Conservation (phyloP, 148 eudicot genomes). For the Rhododendron molle region DNA sequence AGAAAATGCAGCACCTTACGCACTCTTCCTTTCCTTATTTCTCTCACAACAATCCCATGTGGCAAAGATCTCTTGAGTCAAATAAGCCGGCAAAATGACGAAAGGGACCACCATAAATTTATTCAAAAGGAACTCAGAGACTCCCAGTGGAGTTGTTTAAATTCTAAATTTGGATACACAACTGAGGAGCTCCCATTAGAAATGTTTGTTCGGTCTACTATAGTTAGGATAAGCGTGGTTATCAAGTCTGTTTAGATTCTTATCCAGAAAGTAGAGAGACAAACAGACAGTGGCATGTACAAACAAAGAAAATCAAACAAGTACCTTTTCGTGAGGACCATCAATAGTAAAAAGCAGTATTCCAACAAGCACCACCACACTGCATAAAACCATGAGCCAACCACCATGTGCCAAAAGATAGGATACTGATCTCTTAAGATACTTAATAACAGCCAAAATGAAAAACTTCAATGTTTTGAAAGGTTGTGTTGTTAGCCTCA, state of each 20-base stretch:
- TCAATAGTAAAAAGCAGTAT: slow-evolving; percentile 47
- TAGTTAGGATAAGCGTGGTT: neutral
- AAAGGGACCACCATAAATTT: neutral
- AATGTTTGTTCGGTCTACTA: neutral
- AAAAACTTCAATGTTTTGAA: slow-evolving; percentile 70
- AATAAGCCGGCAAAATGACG: neutral
- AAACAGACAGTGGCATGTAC: neutral
- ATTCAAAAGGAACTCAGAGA: neutral
- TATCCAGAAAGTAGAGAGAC: neutral
- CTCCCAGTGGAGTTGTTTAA: neutral
- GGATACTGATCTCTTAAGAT: slow-evolving; percentile 41
- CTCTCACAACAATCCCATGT: no score
- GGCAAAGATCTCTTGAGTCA: neutral
- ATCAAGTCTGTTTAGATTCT: neutral
- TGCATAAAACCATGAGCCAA: slow-evolving; percentile 56
- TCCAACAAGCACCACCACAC: slow-evolving; percentile 32
- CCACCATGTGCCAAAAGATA: slow-evolving; percentile 70
- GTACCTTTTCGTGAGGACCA: slow-evolving; percentile 93
- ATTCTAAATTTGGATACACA: neutral
- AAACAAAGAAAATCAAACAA: neutral
- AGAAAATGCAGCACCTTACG: no score
- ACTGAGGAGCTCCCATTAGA: neutral
- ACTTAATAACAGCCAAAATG: slow-evolving; percentile 54
- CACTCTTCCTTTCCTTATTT: no score
- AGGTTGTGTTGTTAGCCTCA: slow-evolving; percentile 74